Evolutionary conservation across 345 rosid genomes (phyloP).

Genomic region (Murraya koenigii): DNA sequence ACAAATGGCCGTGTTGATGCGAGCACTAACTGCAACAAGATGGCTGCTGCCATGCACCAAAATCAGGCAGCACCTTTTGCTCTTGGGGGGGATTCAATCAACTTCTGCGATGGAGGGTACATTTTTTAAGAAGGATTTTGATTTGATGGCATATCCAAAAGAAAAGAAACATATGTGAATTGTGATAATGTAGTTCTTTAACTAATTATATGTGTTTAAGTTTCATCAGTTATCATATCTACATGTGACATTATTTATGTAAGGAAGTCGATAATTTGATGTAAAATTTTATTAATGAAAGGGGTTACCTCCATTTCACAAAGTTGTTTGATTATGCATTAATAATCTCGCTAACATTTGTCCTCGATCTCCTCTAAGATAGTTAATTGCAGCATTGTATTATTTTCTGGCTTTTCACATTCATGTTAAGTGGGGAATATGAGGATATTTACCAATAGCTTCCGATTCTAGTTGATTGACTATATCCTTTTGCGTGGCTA

Average conservation of each 20-base stretch:
- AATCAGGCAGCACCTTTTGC: slow-evolving; percentile 18
- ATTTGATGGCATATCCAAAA: not conserved
- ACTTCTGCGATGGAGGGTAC: slow-evolving; percentile 35
- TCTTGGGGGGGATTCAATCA: slow-evolving; percentile 26
- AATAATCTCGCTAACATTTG: no score
- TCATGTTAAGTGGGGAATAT: not conserved
- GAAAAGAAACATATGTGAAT: not conserved
- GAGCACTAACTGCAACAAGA: slow-evolving; percentile 14
- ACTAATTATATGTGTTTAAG: not conserved
- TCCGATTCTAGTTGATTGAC: not conserved
- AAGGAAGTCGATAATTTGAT: not conserved
- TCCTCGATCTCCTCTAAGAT: no score
- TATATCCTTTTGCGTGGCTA: not conserved
- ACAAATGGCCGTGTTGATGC: slow-evolving; percentile 1
- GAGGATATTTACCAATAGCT: not conserved
- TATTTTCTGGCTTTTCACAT: no score
- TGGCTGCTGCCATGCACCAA: slow-evolving; percentile 25
- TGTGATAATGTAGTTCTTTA: not conserved
- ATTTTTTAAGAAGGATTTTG: slow-evolving; percentile 20
- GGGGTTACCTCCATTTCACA: not conserved
- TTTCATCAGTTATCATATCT: no score
- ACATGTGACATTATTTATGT: no score
- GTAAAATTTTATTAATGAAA: not conserved
- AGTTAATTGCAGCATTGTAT: no score
- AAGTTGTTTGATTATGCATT: no score